Percentiles rank a stretch among this genome's conserved stretches.
Evolutionary conservation across 2,329 filamentous ascomycete genomes (phyloP).

Genomic region (Byssothecium circinans): DNA sequence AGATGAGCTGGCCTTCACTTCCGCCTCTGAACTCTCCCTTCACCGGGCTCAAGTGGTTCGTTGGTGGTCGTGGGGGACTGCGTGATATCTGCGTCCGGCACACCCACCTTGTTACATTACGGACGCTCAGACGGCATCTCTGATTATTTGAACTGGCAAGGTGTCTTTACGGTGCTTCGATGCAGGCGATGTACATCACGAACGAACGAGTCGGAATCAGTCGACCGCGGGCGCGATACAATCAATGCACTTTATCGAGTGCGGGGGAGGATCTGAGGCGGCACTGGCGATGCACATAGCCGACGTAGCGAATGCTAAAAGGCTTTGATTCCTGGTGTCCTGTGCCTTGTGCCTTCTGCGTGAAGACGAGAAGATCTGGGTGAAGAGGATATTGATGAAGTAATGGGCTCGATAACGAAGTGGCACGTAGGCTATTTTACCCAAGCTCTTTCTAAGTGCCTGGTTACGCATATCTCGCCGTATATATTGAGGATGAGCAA

Average conservation of each 20-base stretch:
- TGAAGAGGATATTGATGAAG: too few relatives aligned
- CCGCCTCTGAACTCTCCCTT: constrained; percentile 80
- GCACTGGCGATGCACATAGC: neutral
- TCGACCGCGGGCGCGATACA: neutral
- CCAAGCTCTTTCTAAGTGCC: too few relatives aligned
- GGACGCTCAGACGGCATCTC: constrained; percentile 98
- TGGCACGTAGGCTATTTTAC: too few relatives aligned
- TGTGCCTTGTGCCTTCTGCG: neutral
- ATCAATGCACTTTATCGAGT: neutral
- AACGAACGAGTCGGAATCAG: constrained; percentile 3
- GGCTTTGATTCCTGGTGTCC: neutral
- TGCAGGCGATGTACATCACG: constrained; percentile 1
- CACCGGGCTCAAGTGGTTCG: constrained; percentile 86
- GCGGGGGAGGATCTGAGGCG: neutral
- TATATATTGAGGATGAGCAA: constrained; percentile 32
- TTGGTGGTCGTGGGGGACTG: constrained; percentile 64
- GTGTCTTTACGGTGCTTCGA: constrained; percentile 25
- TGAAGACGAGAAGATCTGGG: too few relatives aligned
- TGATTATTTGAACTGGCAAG: constrained; percentile 69
- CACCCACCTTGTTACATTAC: constrained; percentile 96
- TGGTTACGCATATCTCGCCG: constrained; percentile 23
- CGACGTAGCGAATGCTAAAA: neutral
- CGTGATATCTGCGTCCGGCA: constrained; percentile 99
- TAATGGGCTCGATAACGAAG: too few relatives aligned
- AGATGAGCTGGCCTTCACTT: constrained; percentile 77